These are phyloP conservation scores for Isabelozyma pseudorhagii DNA, from an alignment of 805 yeast genomes.

Conservation along the genomic window DNA sequence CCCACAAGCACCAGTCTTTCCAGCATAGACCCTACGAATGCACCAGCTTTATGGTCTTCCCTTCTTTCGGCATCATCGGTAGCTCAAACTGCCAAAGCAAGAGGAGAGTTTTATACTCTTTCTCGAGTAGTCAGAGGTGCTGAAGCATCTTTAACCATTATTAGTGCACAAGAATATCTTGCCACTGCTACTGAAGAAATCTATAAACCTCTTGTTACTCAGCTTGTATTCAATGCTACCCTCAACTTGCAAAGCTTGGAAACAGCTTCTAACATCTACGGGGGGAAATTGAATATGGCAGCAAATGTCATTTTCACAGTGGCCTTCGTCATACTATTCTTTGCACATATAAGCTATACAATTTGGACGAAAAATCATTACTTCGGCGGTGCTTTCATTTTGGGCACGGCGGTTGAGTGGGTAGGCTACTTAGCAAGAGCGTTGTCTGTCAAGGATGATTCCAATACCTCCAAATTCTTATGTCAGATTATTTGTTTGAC, in stretches of 20 bases:
- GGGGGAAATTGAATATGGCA: slow-evolving; percentile 45
- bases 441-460: slow-evolving; percentile 35
- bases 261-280: slow-evolving; percentile 19
- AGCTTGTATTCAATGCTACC: slow-evolving; percentile 16
- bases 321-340: slow-evolving; percentile 46
- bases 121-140: slow-evolving; percentile 25
- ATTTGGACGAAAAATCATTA: slow-evolving; percentile 56
- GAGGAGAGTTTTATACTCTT: slow-evolving; percentile 10
- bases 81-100: slow-evolving; percentile 19
- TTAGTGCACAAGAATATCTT: slow-evolving; percentile 20
- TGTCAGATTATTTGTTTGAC: slow-evolving; percentile 69
- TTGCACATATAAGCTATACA: slow-evolving; percentile 23
- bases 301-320: slow-evolving; percentile 59
- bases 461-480: slow-evolving; percentile 42
- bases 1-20: slow-evolving; percentile 22
- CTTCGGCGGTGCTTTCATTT: slow-evolving; percentile 56
- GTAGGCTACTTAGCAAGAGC: slow-evolving; percentile 67
- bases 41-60: slow-evolving; percentile 13
- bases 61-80: slow-evolving; percentile 7
- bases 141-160: slow-evolving; percentile 28
- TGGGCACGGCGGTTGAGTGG: slow-evolving; percentile 59
- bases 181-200: slow-evolving; percentile 33
- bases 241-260: slow-evolving; percentile 13
- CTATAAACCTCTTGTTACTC: slow-evolving; percentile 14
- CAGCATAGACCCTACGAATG: slow-evolving; percentile 21